phyloP scores from a whole-genome alignment of 2,329 filamentous ascomycete genomes.

The Penicillium sp. region DNA sequence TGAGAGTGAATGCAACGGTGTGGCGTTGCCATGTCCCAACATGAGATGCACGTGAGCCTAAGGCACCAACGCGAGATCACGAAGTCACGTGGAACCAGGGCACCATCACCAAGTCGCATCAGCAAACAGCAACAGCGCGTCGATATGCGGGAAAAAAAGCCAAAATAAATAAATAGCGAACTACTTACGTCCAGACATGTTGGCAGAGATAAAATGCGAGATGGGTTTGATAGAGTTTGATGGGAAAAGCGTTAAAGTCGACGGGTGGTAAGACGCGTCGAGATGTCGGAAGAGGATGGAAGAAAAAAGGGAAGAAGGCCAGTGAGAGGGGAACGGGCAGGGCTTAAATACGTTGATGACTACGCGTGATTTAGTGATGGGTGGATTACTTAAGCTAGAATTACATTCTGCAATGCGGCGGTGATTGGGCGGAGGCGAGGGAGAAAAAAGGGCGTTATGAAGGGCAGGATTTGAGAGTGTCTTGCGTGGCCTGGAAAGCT shows the following conservation, averaged over 20 bases:
- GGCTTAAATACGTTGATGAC: conserved; percentile 33
- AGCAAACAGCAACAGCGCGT: conserved; percentile 2
- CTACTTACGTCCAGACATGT: conserved; percentile 42
- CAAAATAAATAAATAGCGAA: conserved; percentile 4
- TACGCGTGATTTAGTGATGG: conserved; percentile 27
- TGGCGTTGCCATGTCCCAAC: conserved; percentile 7
- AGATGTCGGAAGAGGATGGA: conserved; percentile 14
- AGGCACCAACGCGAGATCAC: conserved; percentile 9
- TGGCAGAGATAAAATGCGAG: conserved; percentile 16
- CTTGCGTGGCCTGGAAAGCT: conserved; percentile 10
- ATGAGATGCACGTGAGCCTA: conserved; percentile 10
- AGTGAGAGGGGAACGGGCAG: conserved; percentile 7
- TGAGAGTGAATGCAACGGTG: conserved; percentile 1
- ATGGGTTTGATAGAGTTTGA: conserved; percentile 17
- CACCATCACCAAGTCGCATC: conserved; percentile 4
- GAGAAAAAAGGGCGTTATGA: conserved; percentile 38
- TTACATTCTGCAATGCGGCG: conserved; percentile 25
- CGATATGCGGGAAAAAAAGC: conserved; percentile 1
- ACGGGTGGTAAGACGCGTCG: conserved; percentile 17
- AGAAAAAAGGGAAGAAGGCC: conserved; percentile 17
- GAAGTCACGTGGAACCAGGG: conserved; percentile 25
- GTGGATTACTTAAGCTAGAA: conserved; percentile 24
- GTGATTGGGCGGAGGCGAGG: conserved; percentile 33
- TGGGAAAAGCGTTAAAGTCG: conserved; percentile 15
- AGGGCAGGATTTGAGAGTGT: conserved; percentile 35